Evolutionary conservation across 768 basidiomycete species (phyloP), one percentile per base, ranked within the genome.

Genomic region (Solioccasus polychromus): DNA sequence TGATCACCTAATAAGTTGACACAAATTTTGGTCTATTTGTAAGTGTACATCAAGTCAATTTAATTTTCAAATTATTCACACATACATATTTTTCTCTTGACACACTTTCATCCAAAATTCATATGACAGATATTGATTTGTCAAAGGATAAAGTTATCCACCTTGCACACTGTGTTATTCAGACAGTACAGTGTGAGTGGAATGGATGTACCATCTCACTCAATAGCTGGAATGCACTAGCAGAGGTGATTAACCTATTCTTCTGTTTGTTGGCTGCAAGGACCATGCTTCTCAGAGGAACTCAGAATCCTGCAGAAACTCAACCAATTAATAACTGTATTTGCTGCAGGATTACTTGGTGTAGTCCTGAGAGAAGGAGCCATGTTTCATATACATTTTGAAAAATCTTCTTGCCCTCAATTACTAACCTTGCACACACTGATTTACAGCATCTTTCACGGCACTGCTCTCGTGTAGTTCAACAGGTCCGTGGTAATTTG

Each of bases 161-260:
- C 5, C 20, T 68, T 42, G 59, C 64, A 51, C 57, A 46, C 22
- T 32, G 30, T 53, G 51, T 53, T 24, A 57, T 66, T 3, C 60
- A 57, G n/a, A 28, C 42, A 34, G 51, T 59, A 31, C 61, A 47
- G 7, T 65, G 64, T 51, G 64, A 65, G 9, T 65, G 64, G 64
- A 57, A 58, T 17, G 53, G 38, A 11, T 65, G 64, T 39, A 28
- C 46, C 22, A 38, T 52, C n/a, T 44, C 37, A 42, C 55, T 65
- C 18, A 65, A 65, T 38, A 57, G 63, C 38, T 66, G 61, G 53
- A 18, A 59, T 18, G 53, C 52, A 50, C 46, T 65, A 37, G 45
- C 48, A 39, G 66, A 66, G 63, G 63, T 65, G 29, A 65, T 36
- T 60, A 35, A 38, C 18, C 37, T 50, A 28, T 44, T 47, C 41